Percentiles rank a stretch among this genome's conserved stretches.
These are phyloP conservation scores for Lecanicillium sp. DNA, from an alignment of 2,329 filamentous ascomycete genomes.

Conservation along the genomic window DNA sequence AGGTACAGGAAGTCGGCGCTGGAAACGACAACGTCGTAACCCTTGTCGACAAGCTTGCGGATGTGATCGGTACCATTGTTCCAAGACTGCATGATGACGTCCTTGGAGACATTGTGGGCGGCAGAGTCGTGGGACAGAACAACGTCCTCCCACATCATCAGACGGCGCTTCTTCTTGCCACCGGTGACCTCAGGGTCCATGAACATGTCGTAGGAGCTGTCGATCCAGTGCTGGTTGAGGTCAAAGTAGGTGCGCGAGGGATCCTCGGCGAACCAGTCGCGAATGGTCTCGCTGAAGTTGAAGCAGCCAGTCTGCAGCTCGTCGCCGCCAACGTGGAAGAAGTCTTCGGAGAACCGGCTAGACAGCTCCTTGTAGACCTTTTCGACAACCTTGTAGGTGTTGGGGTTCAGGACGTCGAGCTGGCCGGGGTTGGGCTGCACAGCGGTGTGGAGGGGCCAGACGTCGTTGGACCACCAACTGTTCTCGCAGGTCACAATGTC, in stretches of 20 bases:
- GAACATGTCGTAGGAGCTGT: conserved; percentile 44
- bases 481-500: conserved; percentile 47
- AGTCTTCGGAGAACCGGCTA: conserved; percentile 39
- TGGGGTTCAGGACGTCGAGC: conserved; percentile 46
- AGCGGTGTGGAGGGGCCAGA: conserved; percentile 43
- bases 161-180: conserved; percentile 35
- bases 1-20: conserved; percentile 48
- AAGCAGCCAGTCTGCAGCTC: conserved; percentile 46
- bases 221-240: conserved; percentile 46
- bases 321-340: conserved; percentile 49
- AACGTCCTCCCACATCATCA: conserved; percentile 53
- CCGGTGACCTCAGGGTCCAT: conserved; percentile 12
- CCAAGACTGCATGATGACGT: conserved; percentile 47
- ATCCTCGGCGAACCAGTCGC: conserved; percentile 41
- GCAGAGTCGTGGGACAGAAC: conserved; percentile 31
- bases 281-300: conserved; percentile 44
- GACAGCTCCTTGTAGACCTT: conserved; percentile 48
- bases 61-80: conserved; percentile 45
- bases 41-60: conserved; percentile 37
- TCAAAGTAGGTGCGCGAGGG: conserved; percentile 38
- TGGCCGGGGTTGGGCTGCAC: conserved; percentile 50
- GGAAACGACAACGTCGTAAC: conserved; percentile 49
- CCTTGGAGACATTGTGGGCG: conserved; percentile 38
- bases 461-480: conserved; percentile 55
- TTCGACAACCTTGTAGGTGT: conserved; percentile 44